Base-by-base conservation (phyloP, 2,329 filamentous ascomycete species). In the Amauroascus verrucosus region DNA sequence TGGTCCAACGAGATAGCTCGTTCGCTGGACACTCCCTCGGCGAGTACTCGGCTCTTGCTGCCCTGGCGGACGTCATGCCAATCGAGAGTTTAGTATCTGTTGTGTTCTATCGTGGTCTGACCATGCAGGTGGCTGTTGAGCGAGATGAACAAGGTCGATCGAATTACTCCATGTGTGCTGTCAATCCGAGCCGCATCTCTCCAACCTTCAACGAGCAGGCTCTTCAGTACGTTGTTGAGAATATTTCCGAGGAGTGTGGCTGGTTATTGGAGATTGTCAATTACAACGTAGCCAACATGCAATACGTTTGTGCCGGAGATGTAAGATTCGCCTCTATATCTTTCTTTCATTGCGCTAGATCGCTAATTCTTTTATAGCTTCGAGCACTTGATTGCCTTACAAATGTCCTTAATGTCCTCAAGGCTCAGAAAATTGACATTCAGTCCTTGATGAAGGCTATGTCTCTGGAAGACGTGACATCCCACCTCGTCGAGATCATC, bases 221-320 rank as follows among this genome's bases (percentile, higher is more conserved):
- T 40, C 79, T 98, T 59, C 90, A 95, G 68, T 98, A 95, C 66
- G 89, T 98, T 35, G 91, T 97, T 22, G 88, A 88, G 77, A 95
- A 88, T 74, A 93, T 98, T 63, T 79, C 90, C 0, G 90, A 96
- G 70, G 85, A 88, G 69, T 97, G 93, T 5, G 85, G 84, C 56
- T 98, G 94, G 94, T 78, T 98, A 40, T 74, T 98, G 59, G 93
- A 98, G 74, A 97, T 98, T 77, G 93, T 98, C 80, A 98, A 98
- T 78, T 94, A 93, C 70, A 84, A 84, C 68, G 80, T 84, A 58
- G 79, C 80, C 59, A 84, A 84, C 70, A 79, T 81, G 80, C 81
- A 84, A 67, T 84, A 84, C 66, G 81, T 84, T 58, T 79, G 78
- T 62, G 81, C 81, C 61, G 81, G 81, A 68, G 81, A 84, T 70